Evolutionary conservation across 2,329 filamentous ascomycete genomes (phyloP), one percentile per base, ranked within the genome.

Genomic region (Apiospora arundinis): DNA sequence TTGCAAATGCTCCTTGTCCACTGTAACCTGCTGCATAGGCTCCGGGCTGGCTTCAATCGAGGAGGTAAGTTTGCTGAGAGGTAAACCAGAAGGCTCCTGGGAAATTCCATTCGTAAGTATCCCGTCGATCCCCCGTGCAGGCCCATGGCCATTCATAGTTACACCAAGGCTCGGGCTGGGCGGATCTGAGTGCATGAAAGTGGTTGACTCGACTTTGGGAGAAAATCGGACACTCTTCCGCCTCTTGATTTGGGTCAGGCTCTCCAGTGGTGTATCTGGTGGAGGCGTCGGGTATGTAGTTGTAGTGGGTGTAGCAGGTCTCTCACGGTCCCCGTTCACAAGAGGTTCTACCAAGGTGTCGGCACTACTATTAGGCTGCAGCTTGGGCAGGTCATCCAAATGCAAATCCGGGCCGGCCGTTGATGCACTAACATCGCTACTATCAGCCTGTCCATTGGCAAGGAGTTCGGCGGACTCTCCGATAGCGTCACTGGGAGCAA

Each of bases 1-100:
- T 79, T 98, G 96, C n/a, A 98, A 90, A 78, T 98, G 95, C 78
- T 99, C 96, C 82, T 83, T 87, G 74, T 89, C 70, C 23, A 46
- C 76, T n/a, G 56, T 68, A 2, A 32, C n/a, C 28, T 37, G n/a
- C 18, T n/a, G 56, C 67, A 11, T 70, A 32, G 9, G 71, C 72
- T 40, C 70, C 67, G 68, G 56, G 1, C 32, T 12, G 2, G 23
- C 2, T 14, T 68, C 25, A 8, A 16, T n/a, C 48, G 46, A 23
- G 2, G 44, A 40, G 1, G 48, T 18, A 5, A 49, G 28, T 16
- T 56, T 56, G 37, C 48, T 46, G 12, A 56, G 67, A 37, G 67
- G 67, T 21, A 69, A 16, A 12, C 42, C 56, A 12, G 28, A 49
- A 18, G 69, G 66, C 23, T 65, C 66, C 25, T 69, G 37, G 18